These are phyloP conservation scores for Entomortierella parvispora DNA, from an alignment of 192 early-diverging fungal species.

Conservation along the genomic window DNA sequence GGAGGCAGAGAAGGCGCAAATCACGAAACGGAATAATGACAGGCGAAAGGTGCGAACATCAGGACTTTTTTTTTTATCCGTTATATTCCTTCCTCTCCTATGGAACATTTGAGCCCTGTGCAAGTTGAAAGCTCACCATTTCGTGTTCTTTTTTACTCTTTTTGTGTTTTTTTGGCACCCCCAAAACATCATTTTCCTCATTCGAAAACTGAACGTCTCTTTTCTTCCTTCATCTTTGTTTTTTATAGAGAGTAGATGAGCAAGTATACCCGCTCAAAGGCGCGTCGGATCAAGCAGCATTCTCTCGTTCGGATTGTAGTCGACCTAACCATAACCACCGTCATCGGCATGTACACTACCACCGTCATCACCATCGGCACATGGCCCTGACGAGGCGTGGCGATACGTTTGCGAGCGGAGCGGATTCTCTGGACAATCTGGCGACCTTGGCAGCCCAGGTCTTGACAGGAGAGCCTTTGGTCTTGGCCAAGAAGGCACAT, in stretches of 20 bases:
- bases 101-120: neutral
- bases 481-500: slow-evolving; percentile 19
- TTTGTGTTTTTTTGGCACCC: too few relatives aligned
- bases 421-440: slow-evolving; percentile 33
- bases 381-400: neutral
- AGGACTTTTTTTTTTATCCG: neutral
- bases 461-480: slow-evolving; percentile 21
- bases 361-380: slow-evolving; percentile 41
- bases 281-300: neutral
- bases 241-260: slow-evolving; percentile 3
- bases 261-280: neutral
- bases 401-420: neutral
- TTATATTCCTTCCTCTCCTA: neutral
- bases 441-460: slow-evolving; percentile 34
- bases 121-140: too few relatives aligned
- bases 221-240: neutral
- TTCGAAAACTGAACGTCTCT: too few relatives aligned
- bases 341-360: slow-evolving; percentile 38
- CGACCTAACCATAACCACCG: slow-evolving; percentile 27
- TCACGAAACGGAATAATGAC: slow-evolving; percentile 30
- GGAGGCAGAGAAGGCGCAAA: slow-evolving; percentile 25
- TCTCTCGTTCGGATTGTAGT: neutral
- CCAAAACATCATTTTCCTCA: too few relatives aligned
- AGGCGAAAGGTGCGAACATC: slow-evolving; percentile 25
- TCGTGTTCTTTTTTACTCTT: too few relatives aligned